Base-by-base conservation (phyloP, 2,329 filamentous ascomycete genomes). In the Didymella lethalis region DNA sequence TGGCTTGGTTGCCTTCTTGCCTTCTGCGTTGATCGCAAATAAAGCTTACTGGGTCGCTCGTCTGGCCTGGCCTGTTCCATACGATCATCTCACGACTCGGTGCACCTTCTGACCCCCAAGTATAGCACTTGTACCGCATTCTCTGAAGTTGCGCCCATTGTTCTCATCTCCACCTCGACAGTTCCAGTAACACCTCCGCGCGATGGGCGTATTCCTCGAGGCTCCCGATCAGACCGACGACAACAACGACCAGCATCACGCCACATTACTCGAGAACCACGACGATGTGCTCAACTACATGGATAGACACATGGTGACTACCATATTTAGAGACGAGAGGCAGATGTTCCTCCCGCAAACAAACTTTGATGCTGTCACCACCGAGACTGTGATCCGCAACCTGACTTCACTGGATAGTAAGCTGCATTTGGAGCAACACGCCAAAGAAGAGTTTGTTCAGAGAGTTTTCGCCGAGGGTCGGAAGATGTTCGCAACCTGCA, bases 401-500 rank as follows among this genome's bases (percentile, higher is more conserved):
- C 2, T 53, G 1, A 25, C 48, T 3, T 7, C 7, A 0, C 41
- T 31, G 3, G 44, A 54, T 2, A 20, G 28, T 0, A 8, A 36
- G 3, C 1, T 44, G 23, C 31, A n/a, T 6, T 5, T 53, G 0
- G 31, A 14, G 2, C 8, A 28, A 8, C 4, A 29, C 1, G 48
- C 29, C 6, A 6, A 23, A 7, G 36, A 52, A 2, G 18, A 12
- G 1, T 41, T 57, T 4, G 36, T 44, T 0, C 26, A 23, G 6
- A n/a, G 23, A 7, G 12, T 58, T 0, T 7, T 14, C 4, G 6
- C 1, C 1, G 6, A 29, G 2, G 54, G 54, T 2, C 38, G 29
- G 0, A 48, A 53, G 6, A 36, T 58, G 10, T 58, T 52, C 28
- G 48, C 44, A 14, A 58, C 55, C 1, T 58, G 55, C 18, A 10